Conservation (phyloP, 2,329 filamentous ascomycete genomes). For the Aspergillus chevalieri region DNA sequence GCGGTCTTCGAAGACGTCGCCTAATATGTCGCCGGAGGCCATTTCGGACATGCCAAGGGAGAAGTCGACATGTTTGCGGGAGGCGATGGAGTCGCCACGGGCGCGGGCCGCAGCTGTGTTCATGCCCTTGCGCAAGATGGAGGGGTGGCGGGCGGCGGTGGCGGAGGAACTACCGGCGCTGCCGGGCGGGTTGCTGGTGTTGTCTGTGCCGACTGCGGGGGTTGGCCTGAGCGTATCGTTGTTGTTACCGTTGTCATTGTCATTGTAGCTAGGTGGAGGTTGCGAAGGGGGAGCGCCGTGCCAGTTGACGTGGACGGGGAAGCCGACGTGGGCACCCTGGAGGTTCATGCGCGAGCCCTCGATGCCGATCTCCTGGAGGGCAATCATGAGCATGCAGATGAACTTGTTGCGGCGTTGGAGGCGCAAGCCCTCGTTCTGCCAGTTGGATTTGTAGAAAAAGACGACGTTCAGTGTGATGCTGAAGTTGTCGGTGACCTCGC, state of each 20-base stretch:
- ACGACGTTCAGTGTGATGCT: conserved; percentile 84
- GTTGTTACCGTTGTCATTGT: conserved; percentile 24
- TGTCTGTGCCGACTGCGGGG: conserved; percentile 9
- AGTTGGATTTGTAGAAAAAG: conserved; percentile 97
- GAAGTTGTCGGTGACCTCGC: conserved; percentile 72
- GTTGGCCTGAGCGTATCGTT: conserved; percentile 38
- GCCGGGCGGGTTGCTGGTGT: conserved; percentile 18
- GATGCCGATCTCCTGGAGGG: conserved; percentile 77
- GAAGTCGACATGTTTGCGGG: conserved; percentile 63
- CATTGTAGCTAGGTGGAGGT: conserved; percentile 40
- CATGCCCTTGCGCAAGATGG: conserved; percentile 51
- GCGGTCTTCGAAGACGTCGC: conserved; percentile 60
- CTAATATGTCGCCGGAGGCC: conserved; percentile 52
- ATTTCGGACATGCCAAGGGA: conserved; percentile 61
- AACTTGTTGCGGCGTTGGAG: conserved; percentile 90
- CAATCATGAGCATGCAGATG: conserved; percentile 81
- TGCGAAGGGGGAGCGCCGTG: conserved; percentile 41
- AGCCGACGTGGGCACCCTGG: conserved; percentile 61
- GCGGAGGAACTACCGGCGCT: conserved; percentile 22
- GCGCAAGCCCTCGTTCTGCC: conserved; percentile 88
- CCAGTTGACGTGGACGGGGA: conserved; percentile 60
- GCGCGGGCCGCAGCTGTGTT: conserved; percentile 39
- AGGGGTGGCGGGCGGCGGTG: conserved; percentile 35
- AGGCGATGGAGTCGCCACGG: conserved; percentile 52
- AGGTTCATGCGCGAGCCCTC: conserved; percentile 72